Evolutionary conservation across 768 basidiomycete genomes (phyloP), one percentile per base, ranked within the genome.

Genomic region (Infundibulicybe gibba): DNA sequence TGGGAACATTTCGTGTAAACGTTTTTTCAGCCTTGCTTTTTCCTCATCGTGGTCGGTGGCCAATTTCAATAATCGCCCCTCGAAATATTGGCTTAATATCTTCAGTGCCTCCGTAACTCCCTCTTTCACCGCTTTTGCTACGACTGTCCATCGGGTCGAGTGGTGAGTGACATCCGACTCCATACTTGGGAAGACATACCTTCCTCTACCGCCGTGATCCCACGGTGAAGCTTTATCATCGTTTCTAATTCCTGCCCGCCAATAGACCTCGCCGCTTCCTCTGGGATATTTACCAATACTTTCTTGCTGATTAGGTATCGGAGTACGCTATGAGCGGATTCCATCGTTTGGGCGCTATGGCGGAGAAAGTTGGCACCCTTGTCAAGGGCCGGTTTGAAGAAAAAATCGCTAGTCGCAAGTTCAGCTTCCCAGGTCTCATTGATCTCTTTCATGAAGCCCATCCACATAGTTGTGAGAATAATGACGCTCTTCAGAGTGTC

Each of bases 361-460:
- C 78, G 74, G 11, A 66, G 52, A 5, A 80, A 48, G 6, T 57
- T 54, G 1, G 77, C 77, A 15, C 77, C 75, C 54, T 74, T 75
- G 17, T 75, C 70, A 11, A 81, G 61, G 3, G 69, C 76, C 10
- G 70, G 66, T 45, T 78, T 76, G 63, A 79, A 82, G 59, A 79
- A 81, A 33, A 66, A 65, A 48, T 65, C 64, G 34, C 64, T 61
- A 2, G 51, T 52, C 3, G 50, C 52, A 5, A 81, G 70, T 51
- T 80, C 78, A 0, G 45, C 48, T 53, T 82, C 79, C 19, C 80
- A 64, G 3, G 61, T 60, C 48, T 65, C 55, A 0, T 47, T 47
- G 9, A 52, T 34, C n/a, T 46, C 37, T n/a, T n/a, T 25, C 9
- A 15, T 49, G 41, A 10, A 52, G 40, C 13, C 21, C 44, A 41